Conservation (phyloP, 164 flowering plant species). For the Chimonanthus praecox region DNA sequence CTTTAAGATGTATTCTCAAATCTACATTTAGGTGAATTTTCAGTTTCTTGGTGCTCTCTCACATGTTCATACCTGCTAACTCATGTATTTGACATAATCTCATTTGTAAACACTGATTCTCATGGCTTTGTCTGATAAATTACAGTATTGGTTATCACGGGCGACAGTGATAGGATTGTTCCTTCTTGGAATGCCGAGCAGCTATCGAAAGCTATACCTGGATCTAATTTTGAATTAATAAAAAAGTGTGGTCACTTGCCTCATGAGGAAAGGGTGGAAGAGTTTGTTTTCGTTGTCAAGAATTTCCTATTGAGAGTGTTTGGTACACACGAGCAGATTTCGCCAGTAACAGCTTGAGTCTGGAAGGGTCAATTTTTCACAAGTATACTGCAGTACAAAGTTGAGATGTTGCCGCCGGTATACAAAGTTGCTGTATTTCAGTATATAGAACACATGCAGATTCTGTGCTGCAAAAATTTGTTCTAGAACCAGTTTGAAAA, state of each 20-base stretch:
- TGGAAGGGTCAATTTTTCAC: background rate
- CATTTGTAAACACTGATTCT: background rate
- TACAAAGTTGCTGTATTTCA: no score
- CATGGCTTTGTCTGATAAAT: constrained; percentile 3
- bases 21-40: no score
- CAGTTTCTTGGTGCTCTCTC: no score
- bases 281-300: constrained; percentile 54
- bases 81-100: background rate
- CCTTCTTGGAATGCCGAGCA: constrained; percentile 88
- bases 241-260: constrained; percentile 92
- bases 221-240: constrained; percentile 57
- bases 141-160: constrained; percentile 77
- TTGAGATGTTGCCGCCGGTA: no score
- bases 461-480: no score
- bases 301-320: constrained; percentile 49
- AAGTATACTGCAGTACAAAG: no score
- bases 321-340: constrained; percentile 27
- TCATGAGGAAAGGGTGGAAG: constrained; percentile 78
- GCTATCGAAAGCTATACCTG: constrained; percentile 65
- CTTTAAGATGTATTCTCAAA: no score
- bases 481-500: no score
- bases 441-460: no score
- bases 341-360: constrained; percentile 24
- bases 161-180: constrained; percentile 77
- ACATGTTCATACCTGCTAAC: background rate